Conservation (phyloP, 179 eudicot species). For the Vitellaria paradoxa region DNA sequence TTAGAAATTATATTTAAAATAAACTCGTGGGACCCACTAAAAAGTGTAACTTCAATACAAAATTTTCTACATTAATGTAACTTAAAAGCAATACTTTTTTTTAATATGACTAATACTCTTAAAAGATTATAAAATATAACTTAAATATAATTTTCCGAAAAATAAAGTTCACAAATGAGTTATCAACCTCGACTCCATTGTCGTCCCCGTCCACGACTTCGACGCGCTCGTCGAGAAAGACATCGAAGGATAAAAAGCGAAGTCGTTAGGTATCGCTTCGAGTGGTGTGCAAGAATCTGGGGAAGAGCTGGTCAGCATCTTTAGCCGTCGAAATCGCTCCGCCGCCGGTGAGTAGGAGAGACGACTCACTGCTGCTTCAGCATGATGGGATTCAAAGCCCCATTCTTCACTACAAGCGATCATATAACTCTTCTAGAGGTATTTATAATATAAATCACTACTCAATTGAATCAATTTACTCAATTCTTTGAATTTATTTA, state of each 20-base stretch:
- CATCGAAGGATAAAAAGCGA: background rate
- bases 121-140: no score
- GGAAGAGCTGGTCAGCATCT: constrained; percentile 61
- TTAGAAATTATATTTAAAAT: no score
- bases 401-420: constrained; percentile 9
- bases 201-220: background rate
- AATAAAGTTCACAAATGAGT: constrained; percentile 17
- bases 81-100: no score
- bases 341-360: constrained; percentile 37
- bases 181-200: constrained; percentile 2
- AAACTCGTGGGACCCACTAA: no score
- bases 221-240: background rate
- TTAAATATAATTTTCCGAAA: no score
- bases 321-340: constrained; percentile 29
- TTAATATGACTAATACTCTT: no score
- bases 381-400: constrained; percentile 15
- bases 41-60: no score
- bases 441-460: background rate
- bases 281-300: constrained; percentile 56
- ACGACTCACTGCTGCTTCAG: constrained; percentile 56
- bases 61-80: no score
- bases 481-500: no score
- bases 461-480: no score
- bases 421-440: constrained; percentile 7
- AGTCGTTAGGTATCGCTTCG: constrained; percentile 23